Percentiles rank a stretch among this genome's conserved stretches.
Evolutionary conservation across 2,329 filamentous ascomycete genomes (phyloP).

Genomic region (Ramularia endophylla): DNA sequence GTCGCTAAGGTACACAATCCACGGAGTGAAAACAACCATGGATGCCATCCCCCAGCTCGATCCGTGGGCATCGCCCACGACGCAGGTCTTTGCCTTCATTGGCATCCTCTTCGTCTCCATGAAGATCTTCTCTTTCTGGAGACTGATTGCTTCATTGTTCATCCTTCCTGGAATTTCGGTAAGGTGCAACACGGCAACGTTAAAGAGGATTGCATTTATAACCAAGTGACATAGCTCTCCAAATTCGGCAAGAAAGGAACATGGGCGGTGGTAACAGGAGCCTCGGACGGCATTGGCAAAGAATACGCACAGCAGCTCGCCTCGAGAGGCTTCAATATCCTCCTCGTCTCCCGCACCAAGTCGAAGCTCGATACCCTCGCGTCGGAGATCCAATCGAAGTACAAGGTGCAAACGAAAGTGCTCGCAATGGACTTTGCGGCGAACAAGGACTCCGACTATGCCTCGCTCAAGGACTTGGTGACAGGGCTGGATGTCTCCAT

Average conservation of each 20-base stretch:
- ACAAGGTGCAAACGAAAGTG: constrained; percentile 66
- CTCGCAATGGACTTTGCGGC: constrained; percentile 88
- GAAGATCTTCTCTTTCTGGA: constrained; percentile 42
- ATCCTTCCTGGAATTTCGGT: constrained; percentile 44
- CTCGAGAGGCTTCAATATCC: constrained; percentile 84
- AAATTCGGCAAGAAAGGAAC: constrained; percentile 87
- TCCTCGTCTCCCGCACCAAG: constrained; percentile 92
- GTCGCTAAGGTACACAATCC: too few species aligned
- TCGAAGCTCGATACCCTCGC: constrained; percentile 80
- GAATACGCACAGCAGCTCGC: constrained; percentile 91
- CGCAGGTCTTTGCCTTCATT: constrained; percentile 32
- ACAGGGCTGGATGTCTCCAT: constrained; percentile 67
- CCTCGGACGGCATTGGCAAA: constrained; percentile 93
- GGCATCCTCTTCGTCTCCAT: constrained; percentile 33
- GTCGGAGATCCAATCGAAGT: constrained; percentile 66
- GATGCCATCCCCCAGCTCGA: constrained; percentile 19
- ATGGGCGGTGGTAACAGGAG: constrained; percentile 92
- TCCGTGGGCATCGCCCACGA: constrained; percentile 26
- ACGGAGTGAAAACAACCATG: constrained; percentile 1
- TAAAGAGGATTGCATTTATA: background rate
- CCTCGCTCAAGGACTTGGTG: constrained; percentile 61
- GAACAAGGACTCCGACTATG: constrained; percentile 75
- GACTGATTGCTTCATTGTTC: constrained; percentile 44
- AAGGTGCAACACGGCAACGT: constrained; percentile 15
- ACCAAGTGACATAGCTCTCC: constrained; percentile 58